Base-by-base conservation (phyloP, 257 asterid genomes). In the Solanum pennellii region DNA sequence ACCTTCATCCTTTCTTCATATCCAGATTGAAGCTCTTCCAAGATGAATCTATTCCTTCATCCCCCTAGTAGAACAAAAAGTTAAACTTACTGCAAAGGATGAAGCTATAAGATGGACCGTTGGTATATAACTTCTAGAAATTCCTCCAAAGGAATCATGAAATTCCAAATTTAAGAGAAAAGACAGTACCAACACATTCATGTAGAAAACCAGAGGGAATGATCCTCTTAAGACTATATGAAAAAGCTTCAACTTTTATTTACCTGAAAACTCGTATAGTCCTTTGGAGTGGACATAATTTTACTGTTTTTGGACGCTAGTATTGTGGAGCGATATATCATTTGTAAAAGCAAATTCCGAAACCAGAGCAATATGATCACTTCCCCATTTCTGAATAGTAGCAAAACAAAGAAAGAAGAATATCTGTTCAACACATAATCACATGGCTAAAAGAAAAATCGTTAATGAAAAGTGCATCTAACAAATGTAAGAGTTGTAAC, bases 341-440 rank as follows among this genome's bases (percentile, higher is more conserved):
- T 86, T 88, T 41, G 91, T 86, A 90, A 96, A 96, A 44, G 93
- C 98, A 52, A 96, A 91, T 90, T 96, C 98, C 5, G 98, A 93
- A 82, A 94, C 99, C 93, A 96, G 88, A 20, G 99, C 99, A 84
- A 96, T 92, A 93, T 96, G 99, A 90, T 96, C 99, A 76, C 99
- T 96, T 87, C 98, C 99, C 99, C 99, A 96, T 93, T 96, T 96
- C 99, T 96, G 98, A 23, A 47, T 47, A 93, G 88, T 33, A 88
- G 86, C 45, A 80, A 59, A 84, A 66, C 59, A 72, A 87, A 86
- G 35, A 71, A 66, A 87, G 77, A 62, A 42, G 20, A 73, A 66
- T 15, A 60, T 15, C 44, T 47, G 44, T 27, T 80, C 12, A 76
- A 21, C n/a, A 41, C 83, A 76, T n/a, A 41, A 49, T 16, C 27